Percentiles rank a stretch among this genome's conserved stretches.
These are phyloP conservation scores for Obba rivulosa DNA, from an alignment of 768 basidiomycete genomes.

Conservation along the genomic window DNA sequence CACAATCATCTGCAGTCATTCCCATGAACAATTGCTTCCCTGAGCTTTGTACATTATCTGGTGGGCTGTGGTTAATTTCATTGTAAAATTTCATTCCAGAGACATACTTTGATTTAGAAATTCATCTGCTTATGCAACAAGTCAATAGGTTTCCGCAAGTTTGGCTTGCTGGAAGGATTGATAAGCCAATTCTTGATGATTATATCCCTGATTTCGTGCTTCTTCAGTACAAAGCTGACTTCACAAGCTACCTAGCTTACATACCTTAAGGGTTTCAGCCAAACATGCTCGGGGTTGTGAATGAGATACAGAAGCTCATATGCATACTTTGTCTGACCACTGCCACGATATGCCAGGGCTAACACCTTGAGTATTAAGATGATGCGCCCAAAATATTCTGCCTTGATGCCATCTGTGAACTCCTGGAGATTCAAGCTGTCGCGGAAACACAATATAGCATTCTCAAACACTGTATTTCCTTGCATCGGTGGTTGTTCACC, in stretches of 20 bases:
- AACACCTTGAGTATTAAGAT: constrained; percentile 22
- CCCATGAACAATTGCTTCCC: constrained; percentile 29
- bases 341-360: constrained; percentile 25
- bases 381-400: constrained; percentile 27
- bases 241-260: background rate
- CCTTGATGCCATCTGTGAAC: constrained; percentile 26
- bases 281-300: constrained; percentile 23
- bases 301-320: constrained; percentile 25
- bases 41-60: constrained; percentile 27
- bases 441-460: constrained; percentile 23
- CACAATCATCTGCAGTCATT: constrained; percentile 27
- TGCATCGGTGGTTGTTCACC: background rate
- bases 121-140: constrained; percentile 31
- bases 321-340: constrained; percentile 29
- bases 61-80: too few species aligned
- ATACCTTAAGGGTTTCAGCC: constrained; percentile 22
- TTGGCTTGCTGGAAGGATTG: constrained; percentile 20
- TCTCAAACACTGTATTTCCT: constrained; percentile 13
- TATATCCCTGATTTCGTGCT: constrained; percentile 14
- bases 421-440: constrained; percentile 24
- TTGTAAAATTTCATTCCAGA: too few species aligned
- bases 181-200: constrained; percentile 31
- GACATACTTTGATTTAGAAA: constrained; percentile 30
- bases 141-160: constrained; percentile 24
- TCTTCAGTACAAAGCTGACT: background rate